Evolutionary conservation across 768 basidiomycete species (phyloP), one percentile per base, ranked within the genome.

Genomic region (Clathrus columnatus): DNA sequence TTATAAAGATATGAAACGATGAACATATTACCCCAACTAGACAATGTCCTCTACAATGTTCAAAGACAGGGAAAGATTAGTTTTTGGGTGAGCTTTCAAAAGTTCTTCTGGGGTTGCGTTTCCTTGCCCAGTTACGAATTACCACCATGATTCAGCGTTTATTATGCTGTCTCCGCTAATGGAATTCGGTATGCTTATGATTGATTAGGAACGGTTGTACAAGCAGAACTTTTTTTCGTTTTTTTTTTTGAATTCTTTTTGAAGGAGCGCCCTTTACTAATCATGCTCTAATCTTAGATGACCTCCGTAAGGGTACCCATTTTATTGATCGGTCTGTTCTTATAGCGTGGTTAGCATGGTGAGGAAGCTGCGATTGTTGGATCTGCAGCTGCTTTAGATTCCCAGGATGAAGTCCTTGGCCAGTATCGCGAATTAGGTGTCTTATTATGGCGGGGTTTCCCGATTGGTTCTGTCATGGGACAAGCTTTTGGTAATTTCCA

Each of bases 371-470:
- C 89, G 3, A 82, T 94, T 45, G 79, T 93, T 24, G 92, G 92
- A 7, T 85, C 89, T 41, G 91, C 93, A 2, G 92, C 93, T 27
- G 92, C 85, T 7, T 76, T 95, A 60, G 84, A 81, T 54, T 65
- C 70, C 14, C 83, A 87, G 59, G 93, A 97, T 65, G 93, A 97
- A 89, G 87, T 93, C 4, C 75, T 93, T 61, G 91, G 89, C 76
- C 93, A 97, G 75, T 97, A 97, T 64, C 86, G 90, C 53, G 91
- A 91, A 74, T 83, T 91, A 74, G 93, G 91, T 43, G 92, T 93
- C 5, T 75, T 96, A 7, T 72, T 95, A 0, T 94, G 90, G 85
- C 80, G 94, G 41, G 89, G 84, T 20, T 95, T 88, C 65, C 73
- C 79, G 17, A 67, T 93, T 18, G 81, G 91, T 62, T 71, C 77